Percentiles rank a stretch among this genome's conserved stretches.
These are phyloP conservation scores for Colletotrichum phormii DNA, from an alignment of 2,329 filamentous ascomycete genomes.

Conservation along the genomic window DNA sequence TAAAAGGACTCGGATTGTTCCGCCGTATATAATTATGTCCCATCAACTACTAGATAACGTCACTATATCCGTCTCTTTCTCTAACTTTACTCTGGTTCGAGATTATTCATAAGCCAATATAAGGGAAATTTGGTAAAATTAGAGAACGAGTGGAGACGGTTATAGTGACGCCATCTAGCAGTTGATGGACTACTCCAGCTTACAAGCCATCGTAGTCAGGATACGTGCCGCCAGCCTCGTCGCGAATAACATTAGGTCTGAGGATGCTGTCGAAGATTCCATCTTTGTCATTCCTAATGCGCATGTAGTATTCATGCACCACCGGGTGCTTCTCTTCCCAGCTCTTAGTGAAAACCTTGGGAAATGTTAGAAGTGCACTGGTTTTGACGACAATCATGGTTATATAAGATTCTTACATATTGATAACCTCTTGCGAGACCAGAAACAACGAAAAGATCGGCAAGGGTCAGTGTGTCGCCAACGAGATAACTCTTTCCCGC, in stretches of 20 bases:
- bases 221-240: slow-evolving; percentile 6
- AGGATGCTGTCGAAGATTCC: slow-evolving; percentile 15
- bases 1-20: too few species aligned
- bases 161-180: too few species aligned
- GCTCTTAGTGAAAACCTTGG: slow-evolving; percentile 7
- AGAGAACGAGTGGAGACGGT: too few species aligned
- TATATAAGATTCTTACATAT: not conserved
- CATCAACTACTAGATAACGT: too few species aligned
- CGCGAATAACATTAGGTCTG: not conserved
- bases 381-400: too few species aligned
- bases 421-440: slow-evolving; percentile 3
- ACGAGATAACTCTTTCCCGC: not conserved
- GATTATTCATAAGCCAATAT: too few species aligned
- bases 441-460: not conserved
- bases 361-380: too few species aligned
- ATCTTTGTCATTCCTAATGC: not conserved
- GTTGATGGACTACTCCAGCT: too few species aligned
- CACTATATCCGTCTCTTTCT: too few species aligned
- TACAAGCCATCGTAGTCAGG: slow-evolving; percentile 3
- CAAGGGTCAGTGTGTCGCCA: not conserved
- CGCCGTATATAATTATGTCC: too few species aligned
- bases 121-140: too few species aligned
- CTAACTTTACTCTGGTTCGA: too few species aligned
- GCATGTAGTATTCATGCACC: not conserved
- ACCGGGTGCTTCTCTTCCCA: not conserved